phyloP scores from a whole-genome alignment of 805 yeast genomes.

The Sugiyamaella marilandica region DNA sequence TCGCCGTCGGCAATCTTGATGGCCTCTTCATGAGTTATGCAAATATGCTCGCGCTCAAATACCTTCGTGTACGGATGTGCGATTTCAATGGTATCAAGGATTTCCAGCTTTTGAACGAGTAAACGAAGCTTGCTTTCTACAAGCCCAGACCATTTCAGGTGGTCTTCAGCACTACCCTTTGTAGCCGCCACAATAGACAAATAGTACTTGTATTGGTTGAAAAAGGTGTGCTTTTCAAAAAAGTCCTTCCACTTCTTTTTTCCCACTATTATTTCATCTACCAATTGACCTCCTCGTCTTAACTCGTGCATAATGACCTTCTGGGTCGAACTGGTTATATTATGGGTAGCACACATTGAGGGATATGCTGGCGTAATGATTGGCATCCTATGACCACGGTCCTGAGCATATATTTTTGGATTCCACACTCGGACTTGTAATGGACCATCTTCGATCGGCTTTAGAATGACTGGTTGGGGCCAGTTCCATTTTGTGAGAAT shows the following conservation, averaged over 20 bases:
- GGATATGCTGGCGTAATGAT: slow-evolving; percentile 98
- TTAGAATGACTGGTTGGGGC: slow-evolving; percentile 96
- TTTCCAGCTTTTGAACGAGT: slow-evolving; percentile 78
- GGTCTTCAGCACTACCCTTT: slow-evolving; percentile 69
- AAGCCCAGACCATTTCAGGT: slow-evolving; percentile 85
- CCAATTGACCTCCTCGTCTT: slow-evolving; percentile 64
- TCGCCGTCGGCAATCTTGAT: slow-evolving; percentile 55
- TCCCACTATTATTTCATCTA: slow-evolving; percentile 62
- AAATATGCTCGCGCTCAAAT: slow-evolving; percentile 52
- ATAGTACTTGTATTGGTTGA: slow-evolving; percentile 79
- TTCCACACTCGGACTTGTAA: slow-evolving; percentile 96
- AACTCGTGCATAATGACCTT: slow-evolving; percentile 76
- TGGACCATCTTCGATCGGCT: slow-evolving; percentile 95
- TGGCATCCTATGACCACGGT: slow-evolving; percentile 91
- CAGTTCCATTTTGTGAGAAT: slow-evolving; percentile 89
- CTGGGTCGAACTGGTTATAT: slow-evolving; percentile 85
- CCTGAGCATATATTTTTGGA: slow-evolving; percentile 84
- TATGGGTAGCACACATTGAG: slow-evolving; percentile 98
- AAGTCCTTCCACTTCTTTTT: slow-evolving; percentile 68
- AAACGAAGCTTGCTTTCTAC: slow-evolving; percentile 84
- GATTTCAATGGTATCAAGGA: slow-evolving; percentile 62
- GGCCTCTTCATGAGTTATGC: slow-evolving; percentile 50
- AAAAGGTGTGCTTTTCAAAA: slow-evolving; percentile 75
- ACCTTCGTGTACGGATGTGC: slow-evolving; percentile 91
- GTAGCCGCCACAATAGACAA: slow-evolving; percentile 78